These are phyloP conservation scores for Aspergillus indologenus DNA, from an alignment of 495 filamentous ascomycete species.

Conservation along the genomic window DNA sequence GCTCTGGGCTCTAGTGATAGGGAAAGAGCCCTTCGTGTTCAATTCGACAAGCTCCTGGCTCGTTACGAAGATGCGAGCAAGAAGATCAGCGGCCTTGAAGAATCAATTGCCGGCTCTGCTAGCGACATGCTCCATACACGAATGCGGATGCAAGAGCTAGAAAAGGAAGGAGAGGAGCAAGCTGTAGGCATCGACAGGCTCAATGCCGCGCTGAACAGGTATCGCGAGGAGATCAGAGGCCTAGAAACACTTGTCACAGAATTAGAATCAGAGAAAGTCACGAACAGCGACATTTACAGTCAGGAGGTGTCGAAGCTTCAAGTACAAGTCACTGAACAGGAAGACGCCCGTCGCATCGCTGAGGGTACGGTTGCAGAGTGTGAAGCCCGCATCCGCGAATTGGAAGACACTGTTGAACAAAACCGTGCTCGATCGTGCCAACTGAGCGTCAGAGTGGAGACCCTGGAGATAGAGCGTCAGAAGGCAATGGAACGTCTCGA, in stretches of 20 bases:
- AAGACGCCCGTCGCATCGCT: slow-evolving; percentile 32
- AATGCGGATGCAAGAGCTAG: slow-evolving; percentile 46
- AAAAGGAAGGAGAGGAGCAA: slow-evolving; percentile 54
- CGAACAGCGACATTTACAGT: slow-evolving; percentile 26
- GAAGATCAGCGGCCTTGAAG: slow-evolving; percentile 51
- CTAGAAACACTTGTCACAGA: slow-evolving; percentile 58
- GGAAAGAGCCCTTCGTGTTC: slow-evolving; percentile 37
- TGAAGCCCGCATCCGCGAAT: slow-evolving; percentile 35
- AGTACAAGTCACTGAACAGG: slow-evolving; percentile 35
- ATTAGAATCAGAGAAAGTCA: slow-evolving; percentile 55
- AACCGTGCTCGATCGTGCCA: slow-evolving; percentile 38
- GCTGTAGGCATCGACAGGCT: slow-evolving; percentile 58
- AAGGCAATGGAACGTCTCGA: slow-evolving; percentile 26
- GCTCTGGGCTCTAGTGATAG: slow-evolving; percentile 32
- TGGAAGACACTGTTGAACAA: slow-evolving; percentile 36
- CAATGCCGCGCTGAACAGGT: slow-evolving; percentile 58
- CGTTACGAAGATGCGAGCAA: slow-evolving; percentile 39
- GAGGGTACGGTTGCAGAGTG: slow-evolving; percentile 35
- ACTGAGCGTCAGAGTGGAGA: slow-evolving; percentile 30
- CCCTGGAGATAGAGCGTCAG: slow-evolving; percentile 32
- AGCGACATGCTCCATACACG: slow-evolving; percentile 46
- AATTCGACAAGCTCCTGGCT: slow-evolving; percentile 41
- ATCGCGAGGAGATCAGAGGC: slow-evolving; percentile 59
- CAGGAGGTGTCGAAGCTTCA: slow-evolving; percentile 42
- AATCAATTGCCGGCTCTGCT: slow-evolving; percentile 54